Evolutionary conservation across 1,139 yeast genomes (phyloP).

Genomic region (Debaryomyces singareniensis): DNA sequence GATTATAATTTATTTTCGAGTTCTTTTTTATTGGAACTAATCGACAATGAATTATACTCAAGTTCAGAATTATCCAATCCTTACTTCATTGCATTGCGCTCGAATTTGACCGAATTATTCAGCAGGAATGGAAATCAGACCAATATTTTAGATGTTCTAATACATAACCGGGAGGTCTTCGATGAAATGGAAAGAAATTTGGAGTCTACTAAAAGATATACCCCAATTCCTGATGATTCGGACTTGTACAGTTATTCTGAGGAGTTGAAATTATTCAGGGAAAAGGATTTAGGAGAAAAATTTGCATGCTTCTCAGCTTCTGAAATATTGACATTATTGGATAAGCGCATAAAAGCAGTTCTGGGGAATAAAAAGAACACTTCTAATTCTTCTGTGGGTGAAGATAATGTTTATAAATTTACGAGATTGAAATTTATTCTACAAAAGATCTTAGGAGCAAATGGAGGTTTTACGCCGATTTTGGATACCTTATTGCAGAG

Average conservation of each 20-base stretch:
- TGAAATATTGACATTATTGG: conserved; percentile 13
- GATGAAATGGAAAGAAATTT: conserved; percentile 7
- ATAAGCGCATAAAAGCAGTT: conserved; percentile 11
- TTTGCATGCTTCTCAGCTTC: conserved; percentile 9
- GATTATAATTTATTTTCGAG: neutral
- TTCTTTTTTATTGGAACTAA: neutral
- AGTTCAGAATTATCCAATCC: neutral
- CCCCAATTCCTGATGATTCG: conserved; percentile 16
- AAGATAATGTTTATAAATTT: conserved; percentile 13
- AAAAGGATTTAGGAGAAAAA: conserved; percentile 8
- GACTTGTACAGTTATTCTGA: conserved; percentile 16
- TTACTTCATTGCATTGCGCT: neutral
- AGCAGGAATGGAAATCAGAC: conserved; percentile 4
- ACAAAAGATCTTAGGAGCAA: conserved; percentile 16
- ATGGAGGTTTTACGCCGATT: conserved; percentile 26
- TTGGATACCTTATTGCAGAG: conserved; percentile 27
- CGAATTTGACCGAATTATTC: conserved; percentile 2
- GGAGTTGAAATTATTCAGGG: conserved; percentile 16
- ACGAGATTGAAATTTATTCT: conserved; percentile 17
- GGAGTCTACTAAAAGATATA: conserved; percentile 5
- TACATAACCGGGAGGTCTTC: conserved; percentile 6
- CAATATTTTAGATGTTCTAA: conserved; percentile 8
- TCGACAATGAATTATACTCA: neutral
- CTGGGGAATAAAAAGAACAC: conserved; percentile 17
- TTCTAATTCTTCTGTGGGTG: conserved; percentile 8